Evolutionary conservation across 2,329 filamentous ascomycete species (phyloP).

Genomic region (Lasiodiplodia sp.): DNA sequence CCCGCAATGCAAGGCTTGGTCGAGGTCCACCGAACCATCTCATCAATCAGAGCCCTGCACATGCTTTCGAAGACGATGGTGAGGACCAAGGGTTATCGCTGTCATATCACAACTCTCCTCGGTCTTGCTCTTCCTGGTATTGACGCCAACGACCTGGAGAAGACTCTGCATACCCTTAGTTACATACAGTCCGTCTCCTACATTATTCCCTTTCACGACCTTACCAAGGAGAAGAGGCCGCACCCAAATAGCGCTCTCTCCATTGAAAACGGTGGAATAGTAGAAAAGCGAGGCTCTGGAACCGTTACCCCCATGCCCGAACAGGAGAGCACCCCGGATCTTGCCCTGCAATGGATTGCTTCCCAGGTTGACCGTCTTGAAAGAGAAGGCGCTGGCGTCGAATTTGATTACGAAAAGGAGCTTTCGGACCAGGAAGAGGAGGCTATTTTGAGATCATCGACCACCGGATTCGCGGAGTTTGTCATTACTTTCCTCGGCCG

Average conservation of each 20-base stretch:
- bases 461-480: constrained; percentile 92
- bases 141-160: constrained; percentile 96
- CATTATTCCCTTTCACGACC: constrained; percentile 88
- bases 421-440: constrained; percentile 87
- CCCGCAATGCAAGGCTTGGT: constrained; percentile 95
- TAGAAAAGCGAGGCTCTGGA: constrained; percentile 32
- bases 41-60: constrained; percentile 88
- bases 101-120: constrained; percentile 92
- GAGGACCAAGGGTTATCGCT: constrained; percentile 92
- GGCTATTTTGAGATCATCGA: constrained; percentile 89
- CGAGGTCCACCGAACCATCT: constrained; percentile 95
- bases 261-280: constrained; percentile 18
- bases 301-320: constrained; percentile 43
- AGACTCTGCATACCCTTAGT: constrained; percentile 91
- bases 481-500: constrained; percentile 88
- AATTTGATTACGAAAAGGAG: constrained; percentile 84
- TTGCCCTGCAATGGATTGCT: constrained; percentile 93
- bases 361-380: constrained; percentile 95
- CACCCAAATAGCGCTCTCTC: neutral
- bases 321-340: constrained; percentile 50
- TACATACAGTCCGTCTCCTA: constrained; percentile 97
- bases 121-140: constrained; percentile 93
- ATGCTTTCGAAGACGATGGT: constrained; percentile 92
- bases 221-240: constrained; percentile 66
- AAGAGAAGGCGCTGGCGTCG: constrained; percentile 80